A percentile compares a stretch with the other conserved stretches of the same genome.
Evolutionary conservation across 2,329 filamentous ascomycete species (phyloP).

Genomic region (Ilyonectria sp.): DNA sequence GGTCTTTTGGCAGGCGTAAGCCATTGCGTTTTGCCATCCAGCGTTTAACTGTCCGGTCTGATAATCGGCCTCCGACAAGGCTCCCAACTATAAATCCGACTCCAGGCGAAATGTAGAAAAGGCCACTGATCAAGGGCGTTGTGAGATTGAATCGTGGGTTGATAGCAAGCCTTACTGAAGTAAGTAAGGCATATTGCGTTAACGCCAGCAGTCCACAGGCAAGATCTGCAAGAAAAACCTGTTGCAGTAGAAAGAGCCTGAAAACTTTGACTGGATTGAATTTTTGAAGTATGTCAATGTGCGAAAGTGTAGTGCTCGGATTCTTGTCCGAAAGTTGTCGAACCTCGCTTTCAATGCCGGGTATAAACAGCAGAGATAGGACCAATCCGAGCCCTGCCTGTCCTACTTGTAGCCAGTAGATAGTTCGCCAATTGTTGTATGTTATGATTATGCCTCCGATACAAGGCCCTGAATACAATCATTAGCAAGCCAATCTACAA

Average conservation of each 20-base stretch:
- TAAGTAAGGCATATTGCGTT: constrained; percentile 29
- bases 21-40: constrained; percentile 17
- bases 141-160: constrained; percentile 26
- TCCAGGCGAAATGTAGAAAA: constrained; percentile 21
- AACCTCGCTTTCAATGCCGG: constrained; percentile 28
- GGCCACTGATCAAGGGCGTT: constrained; percentile 20
- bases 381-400: constrained; percentile 27
- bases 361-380: constrained; percentile 33
- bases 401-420: constrained; percentile 33
- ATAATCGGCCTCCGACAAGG: constrained; percentile 17
- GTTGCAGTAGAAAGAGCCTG: constrained; percentile 17
- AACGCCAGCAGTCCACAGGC: constrained; percentile 31
- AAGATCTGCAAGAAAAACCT: constrained; percentile 30
- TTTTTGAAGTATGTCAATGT: not conserved
- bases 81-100: constrained; percentile 24
- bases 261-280: constrained; percentile 32
- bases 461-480: constrained; percentile 17
- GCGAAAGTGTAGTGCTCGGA: not conserved
- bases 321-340: constrained; percentile 16
- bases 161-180: constrained; percentile 23
- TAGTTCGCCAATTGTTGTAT: constrained; percentile 31
- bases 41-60: constrained; percentile 21
- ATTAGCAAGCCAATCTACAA: not conserved
- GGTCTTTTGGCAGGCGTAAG: constrained; percentile 22
- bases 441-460: constrained; percentile 35